Evolutionary conservation across 257 asterid species (phyloP), one percentile per base, ranked within the genome.

Genomic region (Solanum paucissectum): DNA sequence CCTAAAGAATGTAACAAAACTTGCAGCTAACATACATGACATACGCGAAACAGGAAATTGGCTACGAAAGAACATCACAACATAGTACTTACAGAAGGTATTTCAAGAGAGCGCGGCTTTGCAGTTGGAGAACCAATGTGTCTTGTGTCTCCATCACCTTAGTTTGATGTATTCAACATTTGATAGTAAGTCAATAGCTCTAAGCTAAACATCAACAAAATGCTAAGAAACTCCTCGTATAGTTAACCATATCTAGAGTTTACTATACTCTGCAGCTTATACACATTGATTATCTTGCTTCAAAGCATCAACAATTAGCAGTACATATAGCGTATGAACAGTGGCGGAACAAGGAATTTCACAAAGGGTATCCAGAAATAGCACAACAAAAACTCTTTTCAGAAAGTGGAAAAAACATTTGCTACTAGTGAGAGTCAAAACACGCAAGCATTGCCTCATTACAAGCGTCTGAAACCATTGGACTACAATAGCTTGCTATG

Each of bases 131-230:
- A 94, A 55, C 99, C 99, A 36, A 95, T 93, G 92, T 95, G 98
- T 88, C 90, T 90, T 29, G 94, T 55, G 90, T 95, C 96, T 20
- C 99, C 98, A 92, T 96, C 94, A 88, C 99, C 99, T 96, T 87
- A n/a, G 12, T 38, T 33, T 5, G 69, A 82, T 88, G 44, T 29
- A 66, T 71, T 4, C 16, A 83, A 86, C 32, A 18, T 60, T 10
- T 46, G 20, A 64, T 87, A 55, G 21, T 90, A 40, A 71, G 40
- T 40, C 6, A 20, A 9, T 7, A 9, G 11, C 9, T 86, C 79
- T 42, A 85, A 64, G 1, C 76, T 42, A 77, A 46, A 73, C 40
- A 87, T 21, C 18, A 81, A 14, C 27, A 20, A 84, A 38, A 85
- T 66, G 32, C 58, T 85, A n/a, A 66, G n/a, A 85, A 84, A 12